A percentile compares a stretch with the other conserved stretches of the same genome.
Evolutionary conservation across 2,329 filamentous ascomycete genomes (phyloP).

Genomic region (Fusarium scirpi): DNA sequence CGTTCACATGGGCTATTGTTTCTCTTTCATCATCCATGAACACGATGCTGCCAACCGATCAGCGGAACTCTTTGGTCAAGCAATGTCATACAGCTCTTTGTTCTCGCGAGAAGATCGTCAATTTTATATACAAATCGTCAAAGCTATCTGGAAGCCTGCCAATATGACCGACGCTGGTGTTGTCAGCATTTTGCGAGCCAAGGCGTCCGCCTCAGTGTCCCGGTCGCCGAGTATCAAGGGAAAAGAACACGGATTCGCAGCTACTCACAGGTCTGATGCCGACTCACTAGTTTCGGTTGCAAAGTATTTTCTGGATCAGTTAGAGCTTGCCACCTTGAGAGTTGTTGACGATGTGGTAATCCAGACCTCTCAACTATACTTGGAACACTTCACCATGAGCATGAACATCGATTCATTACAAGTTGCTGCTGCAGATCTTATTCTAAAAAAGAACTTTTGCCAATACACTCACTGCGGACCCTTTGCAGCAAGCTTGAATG

Average conservation of each 20-base stretch:
- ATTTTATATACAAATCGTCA: conserved; percentile 59
- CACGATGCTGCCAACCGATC: conserved; percentile 53
- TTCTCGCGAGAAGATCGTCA: conserved; percentile 54
- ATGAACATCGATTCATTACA: conserved; percentile 50
- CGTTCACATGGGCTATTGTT: conserved; percentile 64
- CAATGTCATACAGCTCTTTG: conserved; percentile 57
- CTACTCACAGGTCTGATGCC: conserved; percentile 44
- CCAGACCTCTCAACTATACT: conserved; percentile 57
- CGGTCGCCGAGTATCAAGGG: conserved; percentile 55
- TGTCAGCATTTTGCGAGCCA: conserved; percentile 43
- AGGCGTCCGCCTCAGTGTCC: conserved; percentile 27
- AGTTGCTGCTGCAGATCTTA: conserved; percentile 50
- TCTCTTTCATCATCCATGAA: conserved; percentile 61
- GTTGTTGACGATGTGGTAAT: conserved; percentile 48
- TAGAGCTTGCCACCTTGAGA: conserved; percentile 59
- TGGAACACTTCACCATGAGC: conserved; percentile 54
- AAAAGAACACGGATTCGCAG: conserved; percentile 54
- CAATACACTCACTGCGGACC: conserved; percentile 50
- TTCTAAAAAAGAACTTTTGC: conserved; percentile 54
- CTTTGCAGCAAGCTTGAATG: conserved; percentile 52
- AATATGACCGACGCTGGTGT: conserved; percentile 49
- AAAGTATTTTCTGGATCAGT: conserved; percentile 64
- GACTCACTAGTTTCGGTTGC: conserved; percentile 58
- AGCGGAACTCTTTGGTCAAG: conserved; percentile 60
- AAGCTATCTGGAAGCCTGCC: conserved; percentile 62